These are phyloP conservation scores for Colletotrichum chrysophilum DNA, from an alignment of 2,329 filamentous ascomycete species.

Conservation along the genomic window DNA sequence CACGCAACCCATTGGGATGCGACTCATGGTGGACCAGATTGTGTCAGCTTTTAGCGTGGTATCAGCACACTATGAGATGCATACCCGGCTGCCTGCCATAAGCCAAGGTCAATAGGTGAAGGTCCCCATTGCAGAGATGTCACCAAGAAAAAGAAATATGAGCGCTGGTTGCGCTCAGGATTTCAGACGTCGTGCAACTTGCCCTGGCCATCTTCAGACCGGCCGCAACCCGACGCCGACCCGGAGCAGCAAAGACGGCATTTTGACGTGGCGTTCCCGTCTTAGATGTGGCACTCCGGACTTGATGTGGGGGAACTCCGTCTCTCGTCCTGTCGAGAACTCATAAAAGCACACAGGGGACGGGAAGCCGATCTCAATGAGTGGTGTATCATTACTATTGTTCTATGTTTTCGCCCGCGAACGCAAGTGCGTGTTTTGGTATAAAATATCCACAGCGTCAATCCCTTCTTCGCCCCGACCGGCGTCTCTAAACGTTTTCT, in stretches of 20 bases:
- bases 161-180: background rate
- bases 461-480: background rate
- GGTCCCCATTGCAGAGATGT: background rate
- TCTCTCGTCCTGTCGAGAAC: background rate
- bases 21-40: background rate
- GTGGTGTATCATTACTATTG: background rate
- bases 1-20: background rate
- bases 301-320: background rate
- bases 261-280: background rate
- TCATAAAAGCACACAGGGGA: background rate
- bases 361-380: too few species aligned
- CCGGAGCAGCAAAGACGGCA: background rate
- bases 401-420: background rate
- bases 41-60: constrained; percentile 6
- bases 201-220: background rate
- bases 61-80: background rate
- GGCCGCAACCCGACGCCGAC: background rate
- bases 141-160: background rate
- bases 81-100: background rate
- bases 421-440: background rate
- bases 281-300: background rate
- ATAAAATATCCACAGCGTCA: background rate
- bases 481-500: background rate
- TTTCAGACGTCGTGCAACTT: background rate
- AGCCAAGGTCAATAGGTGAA: background rate